Conservation (phyloP, 495 filamentous ascomycete genomes). For the Podospora tetraspora region DNA sequence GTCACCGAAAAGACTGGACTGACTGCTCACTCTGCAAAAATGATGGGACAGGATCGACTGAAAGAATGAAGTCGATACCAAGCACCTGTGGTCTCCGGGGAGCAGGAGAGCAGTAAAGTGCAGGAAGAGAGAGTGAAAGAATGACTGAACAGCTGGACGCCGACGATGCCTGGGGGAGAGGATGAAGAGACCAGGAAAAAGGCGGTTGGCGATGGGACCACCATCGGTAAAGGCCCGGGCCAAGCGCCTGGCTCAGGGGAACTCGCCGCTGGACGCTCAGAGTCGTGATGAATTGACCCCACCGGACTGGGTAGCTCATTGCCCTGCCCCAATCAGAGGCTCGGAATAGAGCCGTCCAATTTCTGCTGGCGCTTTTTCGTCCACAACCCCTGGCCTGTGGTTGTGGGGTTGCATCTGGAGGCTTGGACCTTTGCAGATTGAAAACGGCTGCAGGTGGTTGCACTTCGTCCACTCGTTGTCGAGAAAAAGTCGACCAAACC, state of each 20-base stretch:
- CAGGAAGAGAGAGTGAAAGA: constrained; percentile 22
- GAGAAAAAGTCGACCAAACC: neutral
- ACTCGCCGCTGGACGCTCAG: neutral
- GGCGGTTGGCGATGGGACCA: constrained; percentile 14
- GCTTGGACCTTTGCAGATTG: neutral
- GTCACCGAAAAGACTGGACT: constrained; percentile 7
- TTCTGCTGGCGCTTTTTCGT: neutral
- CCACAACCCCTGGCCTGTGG: neutral
- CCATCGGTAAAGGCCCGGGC: constrained; percentile 5
- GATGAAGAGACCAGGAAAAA: constrained; percentile 22
- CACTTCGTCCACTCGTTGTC: neutral
- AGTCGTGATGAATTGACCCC: constrained; percentile 9
- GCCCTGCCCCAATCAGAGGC: constrained; percentile 1
- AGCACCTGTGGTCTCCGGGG: constrained; percentile 18
- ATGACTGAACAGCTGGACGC: constrained; percentile 21
- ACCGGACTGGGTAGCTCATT: constrained; percentile 2
- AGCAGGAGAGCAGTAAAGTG: constrained; percentile 28
- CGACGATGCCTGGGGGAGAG: constrained; percentile 25
- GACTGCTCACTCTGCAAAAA: constrained; percentile 35
- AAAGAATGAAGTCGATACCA: constrained; percentile 79
- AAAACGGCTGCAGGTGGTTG: neutral
- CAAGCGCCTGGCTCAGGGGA: constrained; percentile 20
- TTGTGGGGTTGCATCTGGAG: neutral
- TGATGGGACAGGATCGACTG: constrained; percentile 49
- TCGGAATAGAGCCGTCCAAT: constrained; percentile 1